phyloP scores from a whole-genome alignment of 1,284 basidiomycete genomes.

The Papiliotrema nemorosa region DNA sequence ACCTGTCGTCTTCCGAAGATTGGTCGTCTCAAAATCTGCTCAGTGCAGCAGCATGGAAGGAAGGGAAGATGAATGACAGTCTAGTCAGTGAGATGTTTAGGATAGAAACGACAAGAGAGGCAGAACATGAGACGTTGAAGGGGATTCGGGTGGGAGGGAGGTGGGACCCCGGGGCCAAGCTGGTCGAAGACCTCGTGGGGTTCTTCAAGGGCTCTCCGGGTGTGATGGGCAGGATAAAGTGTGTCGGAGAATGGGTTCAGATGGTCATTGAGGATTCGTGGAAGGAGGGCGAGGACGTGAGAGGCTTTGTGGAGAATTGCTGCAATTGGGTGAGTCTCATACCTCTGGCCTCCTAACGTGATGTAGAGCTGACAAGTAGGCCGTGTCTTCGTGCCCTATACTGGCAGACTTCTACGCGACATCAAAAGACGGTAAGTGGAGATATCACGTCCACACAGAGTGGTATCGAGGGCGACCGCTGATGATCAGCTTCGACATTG shows the following conservation, averaged over 20 bases:
- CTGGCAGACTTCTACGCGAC: slow-evolving; percentile 5
- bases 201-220: slow-evolving; percentile 18
- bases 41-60: slow-evolving; percentile 23
- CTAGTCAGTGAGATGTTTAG: slow-evolving; percentile 29
- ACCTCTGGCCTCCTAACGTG: background rate
- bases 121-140: slow-evolving; percentile 31
- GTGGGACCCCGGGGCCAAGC: slow-evolving; percentile 14
- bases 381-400: background rate
- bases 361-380: background rate
- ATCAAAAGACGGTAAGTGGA: background rate
- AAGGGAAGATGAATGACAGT: slow-evolving; percentile 15
- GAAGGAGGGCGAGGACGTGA: slow-evolving; percentile 2
- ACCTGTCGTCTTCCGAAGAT: slow-evolving; percentile 23
- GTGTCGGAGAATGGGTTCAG: slow-evolving; percentile 29
- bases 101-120: slow-evolving; percentile 26
- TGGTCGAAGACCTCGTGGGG: slow-evolving; percentile 15
- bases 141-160: slow-evolving; percentile 32
- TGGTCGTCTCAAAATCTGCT: slow-evolving; percentile 26
- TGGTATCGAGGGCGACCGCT: background rate
- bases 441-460: background rate
- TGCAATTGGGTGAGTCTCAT: slow-evolving; percentile 15
- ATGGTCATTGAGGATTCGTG: slow-evolving; percentile 5
- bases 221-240: slow-evolving; percentile 9
- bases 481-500: slow-evolving; percentile 1
- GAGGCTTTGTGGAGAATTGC: slow-evolving; percentile 17